These are phyloP conservation scores for Fomitopsis pulvina DNA, from an alignment of 768 basidiomycete species.

Conservation along the genomic window DNA sequence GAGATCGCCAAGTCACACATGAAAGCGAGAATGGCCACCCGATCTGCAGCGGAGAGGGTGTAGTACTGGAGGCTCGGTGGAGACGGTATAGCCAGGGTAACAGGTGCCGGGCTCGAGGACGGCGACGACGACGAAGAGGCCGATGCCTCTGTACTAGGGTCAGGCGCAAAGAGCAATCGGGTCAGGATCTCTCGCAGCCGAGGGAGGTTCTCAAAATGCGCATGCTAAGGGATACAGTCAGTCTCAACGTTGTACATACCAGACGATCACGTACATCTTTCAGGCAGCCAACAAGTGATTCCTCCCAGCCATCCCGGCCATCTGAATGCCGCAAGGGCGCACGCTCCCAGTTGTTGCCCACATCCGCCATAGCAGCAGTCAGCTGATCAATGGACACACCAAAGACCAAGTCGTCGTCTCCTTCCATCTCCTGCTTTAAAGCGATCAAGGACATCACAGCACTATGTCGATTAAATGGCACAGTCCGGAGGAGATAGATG, in stretches of 20 bases:
- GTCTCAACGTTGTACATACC: background rate
- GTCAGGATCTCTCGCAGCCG: slow-evolving; percentile 66
- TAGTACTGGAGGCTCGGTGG: slow-evolving; percentile 67
- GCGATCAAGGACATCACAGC: slow-evolving; percentile 62
- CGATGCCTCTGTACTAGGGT: slow-evolving; percentile 36
- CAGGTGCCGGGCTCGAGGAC: slow-evolving; percentile 37
- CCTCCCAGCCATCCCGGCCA: slow-evolving; percentile 85
- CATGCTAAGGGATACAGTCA: slow-evolving; percentile 46
- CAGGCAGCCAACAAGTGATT: slow-evolving; percentile 80
- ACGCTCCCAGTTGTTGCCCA: slow-evolving; percentile 85
- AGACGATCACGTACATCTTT: slow-evolving; percentile 65
- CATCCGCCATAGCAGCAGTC: slow-evolving; percentile 63
- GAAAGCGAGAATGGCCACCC: slow-evolving; percentile 81
- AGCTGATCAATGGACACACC: slow-evolving; percentile 61
- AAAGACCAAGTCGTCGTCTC: slow-evolving; percentile 36
- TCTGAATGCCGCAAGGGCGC: slow-evolving; percentile 67
- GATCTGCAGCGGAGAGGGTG: slow-evolving; percentile 65
- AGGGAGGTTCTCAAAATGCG: slow-evolving; percentile 66
- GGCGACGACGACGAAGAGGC: slow-evolving; percentile 41
- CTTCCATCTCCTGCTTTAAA: slow-evolving; percentile 33
- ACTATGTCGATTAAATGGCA: slow-evolving; percentile 68
- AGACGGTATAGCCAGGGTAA: slow-evolving; percentile 35
- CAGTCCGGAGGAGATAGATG: slow-evolving; percentile 85
- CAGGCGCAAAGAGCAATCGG: slow-evolving; percentile 65
- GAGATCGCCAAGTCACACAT: slow-evolving; percentile 87